Base-by-base conservation (phyloP, 306 rosid species). In the Quercus wislizeni region DNA sequence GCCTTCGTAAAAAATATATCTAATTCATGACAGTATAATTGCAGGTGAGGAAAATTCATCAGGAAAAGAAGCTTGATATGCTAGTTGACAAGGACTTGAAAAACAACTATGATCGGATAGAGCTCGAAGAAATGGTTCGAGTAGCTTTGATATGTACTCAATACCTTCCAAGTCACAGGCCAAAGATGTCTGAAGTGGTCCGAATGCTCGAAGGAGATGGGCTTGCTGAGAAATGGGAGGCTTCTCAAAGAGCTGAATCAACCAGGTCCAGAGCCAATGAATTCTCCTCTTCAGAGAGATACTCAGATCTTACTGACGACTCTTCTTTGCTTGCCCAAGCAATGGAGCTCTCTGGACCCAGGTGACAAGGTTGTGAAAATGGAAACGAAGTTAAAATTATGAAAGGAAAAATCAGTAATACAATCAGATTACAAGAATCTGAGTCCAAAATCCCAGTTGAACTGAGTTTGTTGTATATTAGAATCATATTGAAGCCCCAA, bases 151-250 rank as follows among this genome's bases (percentile, higher is more conserved):
- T 95, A 52, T 93, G 99, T 41, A 95, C 99, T 64, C 98, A 95
- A 52, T 89, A 88, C 76, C 87, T 91, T 82, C 96, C 99, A 25
- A 85, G 85, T 56, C 90, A 89, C 43, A 86, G 99, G 68, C 99
- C 99, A 4, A 95, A 88, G 88, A 96, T 91, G 98, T 93, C 99
- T 21, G 97, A 96, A 80, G 99, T 93, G 69, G 96, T 96, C 51
- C 81, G 99, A 55, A 93, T 96, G 99, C 98, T 96, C 10, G 98
- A 93, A 90, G 99, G 98, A 73, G 99, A 96, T 71, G 99, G 98
- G 0, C 97, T 96, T 38, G 99, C 93, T 2, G 98, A 96, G 83
- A 96, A 93, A 85, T 96, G 99, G 99, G 99, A 96, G 83, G 96
- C 97, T 68, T 83, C 98, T 19, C 96, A 93, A 80, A 86, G 90